Percentiles rank a stretch among this genome's conserved stretches.
Conservation (phyloP, 116 monocot species). For the Phalaenopsis hybrid region DNA sequence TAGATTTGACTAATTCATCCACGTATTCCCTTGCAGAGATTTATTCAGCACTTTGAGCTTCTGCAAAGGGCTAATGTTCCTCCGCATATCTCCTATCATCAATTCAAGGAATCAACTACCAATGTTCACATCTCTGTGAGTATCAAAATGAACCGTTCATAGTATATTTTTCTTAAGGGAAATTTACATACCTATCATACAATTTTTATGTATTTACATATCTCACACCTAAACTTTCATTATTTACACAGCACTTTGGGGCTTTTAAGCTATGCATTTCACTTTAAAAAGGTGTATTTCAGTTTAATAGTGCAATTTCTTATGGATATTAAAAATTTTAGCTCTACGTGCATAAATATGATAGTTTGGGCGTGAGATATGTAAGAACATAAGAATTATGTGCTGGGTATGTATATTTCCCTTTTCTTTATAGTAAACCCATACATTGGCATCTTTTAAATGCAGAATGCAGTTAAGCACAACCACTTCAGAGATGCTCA, state of each 20-base stretch:
- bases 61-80: constrained; percentile 86
- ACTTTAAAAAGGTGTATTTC: too few species aligned
- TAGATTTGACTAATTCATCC: not conserved
- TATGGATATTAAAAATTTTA: too few species aligned
- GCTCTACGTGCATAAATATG: too few species aligned
- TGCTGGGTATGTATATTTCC: too few species aligned
- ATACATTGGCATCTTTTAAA: not conserved
- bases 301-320: too few species aligned
- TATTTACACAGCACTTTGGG: too few species aligned
- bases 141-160: not conserved
- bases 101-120: constrained; percentile 63
- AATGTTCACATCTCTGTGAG: constrained; percentile 60
- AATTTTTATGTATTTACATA: too few species aligned
- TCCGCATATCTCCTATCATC: constrained; percentile 54
- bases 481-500: constrained; percentile 78
- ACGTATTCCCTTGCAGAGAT: constrained; percentile 43
- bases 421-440: not conserved
- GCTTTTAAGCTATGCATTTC: too few species aligned
- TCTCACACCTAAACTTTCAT: too few species aligned
- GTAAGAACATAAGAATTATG: too few species aligned
- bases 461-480: constrained; percentile 46
- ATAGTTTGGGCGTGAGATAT: too few species aligned
- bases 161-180: not conserved
- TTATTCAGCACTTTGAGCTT: constrained; percentile 88
- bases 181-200: too few species aligned